These are phyloP conservation scores for Phyllosticta citribraziliensis DNA, from an alignment of 2,329 filamentous ascomycete genomes.

Conservation along the genomic window DNA sequence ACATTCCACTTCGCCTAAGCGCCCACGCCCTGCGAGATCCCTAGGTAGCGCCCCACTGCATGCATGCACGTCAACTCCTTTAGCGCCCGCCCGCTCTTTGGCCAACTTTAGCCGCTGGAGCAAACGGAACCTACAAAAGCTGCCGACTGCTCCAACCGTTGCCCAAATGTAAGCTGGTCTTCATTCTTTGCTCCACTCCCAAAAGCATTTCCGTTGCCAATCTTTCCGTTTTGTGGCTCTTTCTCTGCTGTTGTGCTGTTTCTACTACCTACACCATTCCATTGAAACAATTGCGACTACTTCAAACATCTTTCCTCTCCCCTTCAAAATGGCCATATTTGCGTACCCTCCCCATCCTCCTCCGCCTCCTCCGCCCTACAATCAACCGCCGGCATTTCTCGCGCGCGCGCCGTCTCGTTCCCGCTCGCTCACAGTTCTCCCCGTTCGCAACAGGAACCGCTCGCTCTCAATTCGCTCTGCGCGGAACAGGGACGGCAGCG, in stretches of 20 bases:
- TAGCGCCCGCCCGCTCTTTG: constrained; percentile 3
- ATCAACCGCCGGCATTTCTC: constrained; percentile 12
- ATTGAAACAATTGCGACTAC: constrained; percentile 6
- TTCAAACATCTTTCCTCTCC: constrained; percentile 3
- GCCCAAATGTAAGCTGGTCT: constrained; percentile 26
- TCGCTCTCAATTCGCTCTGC: constrained; percentile 61
- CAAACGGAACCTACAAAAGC: not conserved
- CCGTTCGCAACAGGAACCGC: constrained; percentile 50
- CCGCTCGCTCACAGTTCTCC: constrained; percentile 23
- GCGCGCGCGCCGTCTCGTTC: constrained; percentile 17
- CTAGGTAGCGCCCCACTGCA: not conserved
- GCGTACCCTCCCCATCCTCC: constrained; percentile 20
- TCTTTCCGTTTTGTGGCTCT: not conserved
- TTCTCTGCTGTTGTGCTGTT: constrained; percentile 4
- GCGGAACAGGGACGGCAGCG: constrained; percentile 26
- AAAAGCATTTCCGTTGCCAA: not conserved
- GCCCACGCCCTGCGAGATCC: not conserved
- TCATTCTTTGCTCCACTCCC: constrained; percentile 8
- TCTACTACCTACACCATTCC: not conserved
- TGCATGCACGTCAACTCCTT: constrained; percentile 6
- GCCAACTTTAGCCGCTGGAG: not conserved
- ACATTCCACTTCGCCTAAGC: constrained; percentile 6
- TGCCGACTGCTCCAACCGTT: not conserved
- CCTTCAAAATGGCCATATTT: constrained; percentile 17
- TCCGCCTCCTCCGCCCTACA: constrained; percentile 19